Evolutionary conservation across 1,139 yeast genomes (phyloP).

Genomic region (Geotrichum restrictum): DNA sequence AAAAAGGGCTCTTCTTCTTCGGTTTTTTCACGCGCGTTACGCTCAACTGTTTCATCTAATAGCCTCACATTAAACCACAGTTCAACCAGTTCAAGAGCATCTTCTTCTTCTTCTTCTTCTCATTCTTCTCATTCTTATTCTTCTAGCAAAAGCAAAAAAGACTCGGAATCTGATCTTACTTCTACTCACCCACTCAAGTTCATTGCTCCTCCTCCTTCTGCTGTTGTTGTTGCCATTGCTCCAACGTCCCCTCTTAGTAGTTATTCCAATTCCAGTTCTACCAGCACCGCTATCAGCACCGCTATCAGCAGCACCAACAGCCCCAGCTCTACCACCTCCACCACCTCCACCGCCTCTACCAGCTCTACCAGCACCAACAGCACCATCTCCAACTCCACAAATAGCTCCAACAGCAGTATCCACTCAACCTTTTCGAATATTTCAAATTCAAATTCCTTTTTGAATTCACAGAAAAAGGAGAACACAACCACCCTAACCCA

Average conservation of each 20-base stretch:
- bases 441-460: too few relatives aligned
- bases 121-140: too few relatives aligned
- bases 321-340: not conserved
- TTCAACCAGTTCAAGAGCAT: not conserved
- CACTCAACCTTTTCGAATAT: not conserved
- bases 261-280: not conserved
- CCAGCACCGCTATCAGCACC: slow-evolving; percentile 2
- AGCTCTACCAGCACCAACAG: slow-evolving; percentile 1
- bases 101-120: not conserved
- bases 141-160: not conserved
- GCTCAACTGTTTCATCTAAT: slow-evolving; percentile 1
- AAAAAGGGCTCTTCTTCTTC: not conserved
- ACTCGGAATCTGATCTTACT: not conserved
- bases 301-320: not conserved
- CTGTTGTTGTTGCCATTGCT: not conserved
- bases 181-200: not conserved
- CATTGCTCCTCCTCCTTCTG: not conserved
- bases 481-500: slow-evolving; percentile 6
- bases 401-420: not conserved
- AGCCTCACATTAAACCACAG: not conserved
- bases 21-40: slow-evolving; percentile 1
- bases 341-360: not conserved
- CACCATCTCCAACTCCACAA: not conserved
- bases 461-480: not conserved
- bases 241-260: not conserved